Evolutionary conservation across 2,329 filamentous ascomycete genomes (phyloP).

Genomic region (Aspergillus costaricaensis): DNA sequence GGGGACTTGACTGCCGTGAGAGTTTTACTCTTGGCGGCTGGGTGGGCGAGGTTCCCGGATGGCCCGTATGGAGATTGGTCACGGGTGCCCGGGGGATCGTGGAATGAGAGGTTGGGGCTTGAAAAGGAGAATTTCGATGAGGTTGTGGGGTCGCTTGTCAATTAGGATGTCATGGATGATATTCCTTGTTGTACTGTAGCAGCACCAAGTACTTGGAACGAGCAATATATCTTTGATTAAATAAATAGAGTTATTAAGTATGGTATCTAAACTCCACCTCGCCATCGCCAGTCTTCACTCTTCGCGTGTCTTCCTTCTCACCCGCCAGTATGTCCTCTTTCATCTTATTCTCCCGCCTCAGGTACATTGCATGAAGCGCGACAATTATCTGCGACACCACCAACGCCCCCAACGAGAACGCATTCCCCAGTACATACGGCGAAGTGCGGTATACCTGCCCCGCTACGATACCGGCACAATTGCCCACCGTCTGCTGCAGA

Average conservation of each 20-base stretch:
- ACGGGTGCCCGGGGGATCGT: not conserved
- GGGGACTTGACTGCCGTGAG: not conserved
- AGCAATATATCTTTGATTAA: no score
- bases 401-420: conserved; percentile 41
- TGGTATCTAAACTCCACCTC: conserved; percentile 54
- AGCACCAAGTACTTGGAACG: no score
- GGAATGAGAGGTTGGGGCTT: not conserved
- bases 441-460: conserved; percentile 48
- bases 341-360: conserved; percentile 43
- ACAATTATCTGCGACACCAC: conserved; percentile 43
- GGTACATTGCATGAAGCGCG: conserved; percentile 45
- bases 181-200: no score
- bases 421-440: conserved; percentile 41
- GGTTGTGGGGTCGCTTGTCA: not conserved
- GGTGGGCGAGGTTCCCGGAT: not conserved
- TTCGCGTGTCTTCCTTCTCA: conserved; percentile 46
- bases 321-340: conserved; percentile 46
- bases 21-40: not conserved
- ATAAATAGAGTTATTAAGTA: conserved; percentile 21
- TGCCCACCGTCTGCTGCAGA: conserved; percentile 51
- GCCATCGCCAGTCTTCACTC: conserved; percentile 50
- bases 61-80: not conserved
- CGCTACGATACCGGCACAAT: conserved; percentile 52
- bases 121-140: not conserved
- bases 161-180: not conserved